Evolutionary conservation across 2,329 filamentous ascomycete genomes (phyloP), one percentile per base, ranked within the genome.

Genomic region (Alternaria postmessia): DNA sequence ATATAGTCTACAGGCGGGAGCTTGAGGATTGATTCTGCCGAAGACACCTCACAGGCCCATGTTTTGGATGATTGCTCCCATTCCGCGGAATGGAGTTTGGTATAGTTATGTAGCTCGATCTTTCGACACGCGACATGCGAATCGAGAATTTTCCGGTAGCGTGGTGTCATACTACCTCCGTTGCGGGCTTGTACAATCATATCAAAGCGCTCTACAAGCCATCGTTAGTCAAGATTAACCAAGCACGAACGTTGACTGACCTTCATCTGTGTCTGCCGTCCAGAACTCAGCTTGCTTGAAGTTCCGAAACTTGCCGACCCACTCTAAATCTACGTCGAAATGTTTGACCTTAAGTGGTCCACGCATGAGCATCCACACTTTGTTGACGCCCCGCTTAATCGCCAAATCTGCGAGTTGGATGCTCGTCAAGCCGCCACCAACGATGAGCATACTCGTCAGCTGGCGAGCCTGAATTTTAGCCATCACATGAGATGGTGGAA

Each of bases 291-390:
- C 89, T 73, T 94, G 91, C 66, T 91, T 88, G 54, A 88, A 86
- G 73, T 94, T 94, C 57, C 89, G 88, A 76, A 91, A 94, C 74
- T 94, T 94, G 9, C 89, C 90, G 76, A 94, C 90, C 92, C 92
- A 95, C 48, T 86, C 84, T 2, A 94, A 82, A 57, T 89, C 87
- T 24, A 94, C 85, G 68, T 94, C 92, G 65, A 94, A 94, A 60
- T 90, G 88, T 77, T 94, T 94, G 51, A 92, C 84, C 66, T 85
- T 85, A 64, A 80, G 80, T 72, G 66, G 80, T 51, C 84, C 82
- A 32, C 92, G 84, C 85, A 93, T 88, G 26, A 94, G 72, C 52
- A 91, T 86, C 82, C 85, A 91, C 0, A 94, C 88, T 63, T 88
- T 90, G 1, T 81, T 84, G 0, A 92, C 88, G 0, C 90, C 89